phyloP scores from a whole-genome alignment of 2,329 filamentous ascomycete genomes.

The Grosmannia clavigera region DNA sequence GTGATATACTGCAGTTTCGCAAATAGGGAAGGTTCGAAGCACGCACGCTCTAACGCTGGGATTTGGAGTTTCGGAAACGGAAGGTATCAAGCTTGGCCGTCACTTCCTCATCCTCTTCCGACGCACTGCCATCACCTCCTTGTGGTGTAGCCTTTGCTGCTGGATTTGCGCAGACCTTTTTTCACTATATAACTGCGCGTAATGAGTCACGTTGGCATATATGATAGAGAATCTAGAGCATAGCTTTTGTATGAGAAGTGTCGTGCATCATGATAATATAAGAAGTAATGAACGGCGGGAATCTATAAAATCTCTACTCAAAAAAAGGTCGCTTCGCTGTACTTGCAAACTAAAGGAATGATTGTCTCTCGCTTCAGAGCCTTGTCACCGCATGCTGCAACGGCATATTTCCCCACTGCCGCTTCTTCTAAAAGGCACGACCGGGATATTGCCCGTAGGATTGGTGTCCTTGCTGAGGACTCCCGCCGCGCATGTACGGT shows the following conservation, averaged over 20 bases:
- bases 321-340: background rate
- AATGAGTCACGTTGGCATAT: background rate
- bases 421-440: conserved; percentile 18
- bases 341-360: background rate
- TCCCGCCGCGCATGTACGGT: background rate
- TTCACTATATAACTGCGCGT: background rate
- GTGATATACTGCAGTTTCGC: background rate
- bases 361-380: background rate
- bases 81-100: background rate
- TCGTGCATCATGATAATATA: background rate
- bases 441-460: conserved; percentile 16
- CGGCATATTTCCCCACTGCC: background rate
- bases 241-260: background rate
- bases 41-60: background rate
- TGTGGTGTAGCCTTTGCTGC: no score
- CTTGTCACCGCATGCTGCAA: background rate
- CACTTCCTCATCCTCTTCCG: background rate
- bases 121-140: no score
- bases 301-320: background rate
- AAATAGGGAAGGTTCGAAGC: background rate
- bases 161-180: background rate
- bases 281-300: background rate
- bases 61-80: background rate
- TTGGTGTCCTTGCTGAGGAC: background rate
- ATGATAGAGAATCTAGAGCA: background rate